Evolutionary conservation across 75 land plant genomes (phyloP).

Genomic region (Ceratopteris richardii): DNA sequence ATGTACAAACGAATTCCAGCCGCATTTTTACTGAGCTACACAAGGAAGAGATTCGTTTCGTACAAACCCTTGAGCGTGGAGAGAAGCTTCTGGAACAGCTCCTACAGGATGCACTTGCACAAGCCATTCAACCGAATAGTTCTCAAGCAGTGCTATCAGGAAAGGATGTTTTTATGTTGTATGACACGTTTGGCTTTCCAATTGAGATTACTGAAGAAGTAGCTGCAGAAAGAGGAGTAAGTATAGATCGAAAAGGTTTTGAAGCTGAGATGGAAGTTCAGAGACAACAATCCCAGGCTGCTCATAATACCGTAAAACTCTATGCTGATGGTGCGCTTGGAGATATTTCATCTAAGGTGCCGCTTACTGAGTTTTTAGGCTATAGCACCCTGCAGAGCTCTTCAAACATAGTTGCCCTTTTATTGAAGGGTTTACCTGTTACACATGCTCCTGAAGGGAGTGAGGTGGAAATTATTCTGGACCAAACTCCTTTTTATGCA

Average conservation of each 20-base stretch:
- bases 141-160: conserved; percentile 51
- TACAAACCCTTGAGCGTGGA: conserved; percentile 84
- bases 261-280: conserved; percentile 88
- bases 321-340: conserved; percentile 43
- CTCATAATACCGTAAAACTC: conserved; percentile 76
- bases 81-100: conserved; percentile 76
- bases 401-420: conserved; percentile 53
- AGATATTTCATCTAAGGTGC: conserved; percentile 35
- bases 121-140: conserved; percentile 18
- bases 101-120: conserved; percentile 42
- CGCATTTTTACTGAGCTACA: conserved; percentile 68
- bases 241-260: conserved; percentile 64
- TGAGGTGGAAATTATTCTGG: conserved; percentile 63
- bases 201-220: conserved; percentile 83
- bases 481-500: conserved; percentile 93
- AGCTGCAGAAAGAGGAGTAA: conserved; percentile 63
- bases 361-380: conserved; percentile 78
- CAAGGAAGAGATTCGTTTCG: conserved; percentile 79
- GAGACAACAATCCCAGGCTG: conserved; percentile 80
- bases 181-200: conserved; percentile 94
- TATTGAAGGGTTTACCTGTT: conserved; percentile 52
- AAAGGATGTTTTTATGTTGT: conserved; percentile 71
- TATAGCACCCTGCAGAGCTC: conserved; percentile 50
- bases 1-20: conserved; percentile 39
- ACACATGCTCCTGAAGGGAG: conserved; percentile 61